A percentile compares a stretch with the other conserved stretches of the same genome.
Conservation (phyloP, 2,329 filamentous ascomycete species). For the Aaosphaeria arxii region DNA sequence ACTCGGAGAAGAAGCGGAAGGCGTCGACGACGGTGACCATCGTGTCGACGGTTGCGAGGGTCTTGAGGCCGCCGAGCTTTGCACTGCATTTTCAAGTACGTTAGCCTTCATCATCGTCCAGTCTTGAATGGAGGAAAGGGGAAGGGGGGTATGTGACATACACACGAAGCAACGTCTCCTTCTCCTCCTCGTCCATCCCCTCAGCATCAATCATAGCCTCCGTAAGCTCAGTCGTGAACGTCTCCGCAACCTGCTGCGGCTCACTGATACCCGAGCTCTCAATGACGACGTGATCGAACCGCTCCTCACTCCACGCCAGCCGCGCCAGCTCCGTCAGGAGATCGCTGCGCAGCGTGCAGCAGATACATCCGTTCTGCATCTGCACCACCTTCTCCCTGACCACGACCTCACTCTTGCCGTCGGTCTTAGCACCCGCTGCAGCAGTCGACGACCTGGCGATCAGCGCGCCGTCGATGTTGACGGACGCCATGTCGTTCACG, state of each 20-base stretch:
- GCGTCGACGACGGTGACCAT: constrained; percentile 72
- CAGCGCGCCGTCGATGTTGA: constrained; percentile 65
- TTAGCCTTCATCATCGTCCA: not conserved
- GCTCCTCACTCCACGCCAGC: constrained; percentile 56
- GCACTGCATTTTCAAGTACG: constrained; percentile 14
- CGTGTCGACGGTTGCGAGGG: constrained; percentile 65
- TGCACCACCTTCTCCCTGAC: constrained; percentile 64
- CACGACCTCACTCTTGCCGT: constrained; percentile 42
- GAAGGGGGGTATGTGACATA: constrained; percentile 25
- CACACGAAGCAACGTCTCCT: constrained; percentile 47
- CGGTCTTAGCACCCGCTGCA: constrained; percentile 4
- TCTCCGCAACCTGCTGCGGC: constrained; percentile 72
- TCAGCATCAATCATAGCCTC: constrained; percentile 45
- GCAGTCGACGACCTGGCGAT: constrained; percentile 50
- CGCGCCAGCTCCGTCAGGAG: constrained; percentile 67
- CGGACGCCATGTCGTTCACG: constrained; percentile 64
- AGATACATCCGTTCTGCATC: constrained; percentile 71
- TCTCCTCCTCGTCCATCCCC: constrained; percentile 43
- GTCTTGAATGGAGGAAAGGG: not conserved
- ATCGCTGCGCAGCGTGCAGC: constrained; percentile 70
- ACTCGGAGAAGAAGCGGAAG: constrained; percentile 70
- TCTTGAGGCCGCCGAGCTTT: constrained; percentile 58
- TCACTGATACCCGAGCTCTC: constrained; percentile 72
- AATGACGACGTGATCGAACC: constrained; percentile 70
- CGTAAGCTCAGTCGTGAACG: constrained; percentile 56